Conservation (phyloP, 2,329 filamentous ascomycete genomes). For the Dothidotthia symphoricarpi region DNA sequence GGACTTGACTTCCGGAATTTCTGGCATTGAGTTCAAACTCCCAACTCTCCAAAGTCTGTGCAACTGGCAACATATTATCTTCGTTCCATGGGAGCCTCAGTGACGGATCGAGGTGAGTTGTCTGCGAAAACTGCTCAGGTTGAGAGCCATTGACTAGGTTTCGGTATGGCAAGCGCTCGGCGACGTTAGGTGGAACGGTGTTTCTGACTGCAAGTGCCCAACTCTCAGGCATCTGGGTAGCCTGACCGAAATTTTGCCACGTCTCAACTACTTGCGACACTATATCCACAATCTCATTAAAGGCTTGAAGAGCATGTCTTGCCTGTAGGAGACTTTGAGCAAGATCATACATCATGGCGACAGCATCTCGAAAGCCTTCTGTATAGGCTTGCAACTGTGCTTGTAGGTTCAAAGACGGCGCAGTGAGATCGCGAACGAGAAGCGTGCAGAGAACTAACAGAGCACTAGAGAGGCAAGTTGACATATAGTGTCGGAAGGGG, state of each 20-base stretch:
- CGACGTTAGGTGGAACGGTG: conserved; percentile 14
- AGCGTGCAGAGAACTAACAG: conserved; percentile 23
- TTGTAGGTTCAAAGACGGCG: conserved; percentile 6
- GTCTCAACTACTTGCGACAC: conserved; percentile 6
- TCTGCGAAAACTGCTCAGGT: neutral
- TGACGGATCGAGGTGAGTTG: neutral
- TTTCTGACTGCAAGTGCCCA: conserved; percentile 1
- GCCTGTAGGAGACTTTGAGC: conserved; percentile 16
- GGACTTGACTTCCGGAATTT: no score
- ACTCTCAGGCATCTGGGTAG: neutral
- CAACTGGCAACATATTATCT: neutral
- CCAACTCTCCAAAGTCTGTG: no score
- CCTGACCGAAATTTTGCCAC: neutral
- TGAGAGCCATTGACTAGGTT: conserved; percentile 9
- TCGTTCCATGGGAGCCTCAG: neutral
- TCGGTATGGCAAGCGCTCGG: conserved; percentile 25
- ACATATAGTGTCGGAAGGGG: conserved; percentile 19
- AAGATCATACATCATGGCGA: conserved; percentile 16
- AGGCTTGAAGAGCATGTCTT: conserved; percentile 23
- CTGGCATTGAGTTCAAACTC: no score
- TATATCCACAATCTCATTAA: conserved; percentile 11
- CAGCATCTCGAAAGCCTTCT: conserved; percentile 13
- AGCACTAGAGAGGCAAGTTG: conserved; percentile 16
- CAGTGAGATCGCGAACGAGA: conserved; percentile 13
- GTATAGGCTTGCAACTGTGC: conserved; percentile 3